Evolutionary conservation across 345 rosid genomes (phyloP), one percentile per base, ranked within the genome.

Genomic region (Brassica nigra): DNA sequence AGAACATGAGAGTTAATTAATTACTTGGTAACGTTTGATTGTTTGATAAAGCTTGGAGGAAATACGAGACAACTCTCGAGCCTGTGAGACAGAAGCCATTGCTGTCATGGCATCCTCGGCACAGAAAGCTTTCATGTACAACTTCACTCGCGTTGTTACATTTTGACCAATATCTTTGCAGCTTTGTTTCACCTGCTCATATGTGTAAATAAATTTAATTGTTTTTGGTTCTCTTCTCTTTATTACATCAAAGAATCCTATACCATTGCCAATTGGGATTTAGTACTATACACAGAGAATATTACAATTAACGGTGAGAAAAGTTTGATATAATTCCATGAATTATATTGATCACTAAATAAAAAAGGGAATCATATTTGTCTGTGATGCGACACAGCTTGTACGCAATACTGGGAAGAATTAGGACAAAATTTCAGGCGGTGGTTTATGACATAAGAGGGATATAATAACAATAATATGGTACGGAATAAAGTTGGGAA

Each of bases 21-120:
- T 78, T 77, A 92, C 94, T 82, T 89, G 92, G 76, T 85, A 83
- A 23, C 85, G 85, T 57, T 85, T 89, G 69, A 91, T 84, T 31
- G 15, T 84, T 64, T 82, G 91, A 49, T 83, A 83, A 77, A 87
- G 86, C 78, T 86, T 90, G 76, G 79, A 63, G 33, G 82, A 89
- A 11, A 82, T 66, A 2, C 73, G 64, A 68, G 86, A 54, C 75
- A 91, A 57, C 33, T 78, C 77, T 82, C 85, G 88, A n/a, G 94
- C 90, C 69, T 81, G 94, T 68, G 90, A 88, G 74, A 90, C 79
- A 31, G 82, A 90, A 20, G 88, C 83, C 39, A 68, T 71, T 0
- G 91, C 88, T 39, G 86, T 67, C 15, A 85, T 74, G 5, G 71
- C 82, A 64, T 95, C 91, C 27, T 85, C 81, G 4, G 89, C 84